phyloP scores from a whole-genome alignment of 2,329 filamentous ascomycete species.

The Cladosporium velox region DNA sequence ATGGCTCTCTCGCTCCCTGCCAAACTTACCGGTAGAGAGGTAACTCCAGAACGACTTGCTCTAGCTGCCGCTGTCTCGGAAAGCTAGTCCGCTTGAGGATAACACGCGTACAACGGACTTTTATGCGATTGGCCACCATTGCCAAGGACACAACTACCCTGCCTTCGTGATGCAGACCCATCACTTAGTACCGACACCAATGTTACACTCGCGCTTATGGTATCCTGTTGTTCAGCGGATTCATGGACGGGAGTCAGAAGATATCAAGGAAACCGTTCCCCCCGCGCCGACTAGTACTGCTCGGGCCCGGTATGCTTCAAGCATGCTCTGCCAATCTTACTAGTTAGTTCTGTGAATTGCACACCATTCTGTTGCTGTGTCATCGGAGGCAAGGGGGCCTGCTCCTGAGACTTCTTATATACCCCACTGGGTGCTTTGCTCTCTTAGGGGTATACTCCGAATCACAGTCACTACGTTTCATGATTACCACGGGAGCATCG shows the following conservation, averaged over 20 bases:
- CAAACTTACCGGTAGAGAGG: neutral
- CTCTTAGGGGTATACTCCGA: neutral
- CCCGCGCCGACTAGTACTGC: neutral
- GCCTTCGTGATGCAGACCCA: neutral
- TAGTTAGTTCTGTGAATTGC: neutral
- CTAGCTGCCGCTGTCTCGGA: neutral
- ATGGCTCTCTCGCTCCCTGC: neutral
- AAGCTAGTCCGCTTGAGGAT: neutral
- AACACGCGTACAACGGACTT: neutral
- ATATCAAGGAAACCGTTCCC: neutral
- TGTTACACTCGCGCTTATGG: neutral
- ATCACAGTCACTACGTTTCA: neutral
- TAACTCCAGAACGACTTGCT: neutral
- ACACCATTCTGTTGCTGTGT: neutral
- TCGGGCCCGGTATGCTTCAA: neutral
- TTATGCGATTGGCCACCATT: neutral
- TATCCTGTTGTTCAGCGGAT: neutral
- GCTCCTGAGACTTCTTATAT: neutral
- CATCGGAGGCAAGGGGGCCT: neutral
- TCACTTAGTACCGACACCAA: neutral
- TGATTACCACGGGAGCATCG: neutral
- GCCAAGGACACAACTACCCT: neutral
- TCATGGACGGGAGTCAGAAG: neutral
- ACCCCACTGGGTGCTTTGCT: neutral
- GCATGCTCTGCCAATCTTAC: neutral